Conservation (phyloP, 805 yeast genomes). For the Cyberlindnera mississippiensis region DNA sequence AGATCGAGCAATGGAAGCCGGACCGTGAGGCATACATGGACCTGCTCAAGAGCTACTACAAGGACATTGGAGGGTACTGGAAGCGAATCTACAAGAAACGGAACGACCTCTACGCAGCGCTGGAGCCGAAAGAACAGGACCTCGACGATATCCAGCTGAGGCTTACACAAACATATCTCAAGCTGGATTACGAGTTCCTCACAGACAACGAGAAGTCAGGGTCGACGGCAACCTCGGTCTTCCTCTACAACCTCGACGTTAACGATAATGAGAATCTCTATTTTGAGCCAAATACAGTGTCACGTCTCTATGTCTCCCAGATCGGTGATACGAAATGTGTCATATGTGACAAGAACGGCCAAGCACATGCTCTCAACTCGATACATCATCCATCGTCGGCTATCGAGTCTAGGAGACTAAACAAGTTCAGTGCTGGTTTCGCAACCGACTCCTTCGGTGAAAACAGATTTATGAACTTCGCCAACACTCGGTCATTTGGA, state of each 20-base stretch:
- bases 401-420: slow-evolving; percentile 67
- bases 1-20: slow-evolving; percentile 42
- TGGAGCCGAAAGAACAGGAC: slow-evolving; percentile 26
- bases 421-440: slow-evolving; percentile 57
- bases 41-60: slow-evolving; percentile 51
- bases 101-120: slow-evolving; percentile 31
- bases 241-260: slow-evolving; percentile 42
- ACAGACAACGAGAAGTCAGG: slow-evolving; percentile 39
- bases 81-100: slow-evolving; percentile 58
- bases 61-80: slow-evolving; percentile 80
- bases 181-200: slow-evolving; percentile 61
- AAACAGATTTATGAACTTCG: slow-evolving; percentile 71
- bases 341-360: slow-evolving; percentile 75
- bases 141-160: slow-evolving; percentile 58
- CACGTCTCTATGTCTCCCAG: slow-evolving; percentile 76
- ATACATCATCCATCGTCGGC: slow-evolving; percentile 88
- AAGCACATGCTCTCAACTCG: slow-evolving; percentile 72
- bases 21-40: slow-evolving; percentile 34
- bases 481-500: slow-evolving; percentile 94
- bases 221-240: slow-evolving; percentile 68
- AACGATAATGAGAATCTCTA: slow-evolving; percentile 29
- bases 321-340: slow-evolving; percentile 91
- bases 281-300: slow-evolving; percentile 59
- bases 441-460: slow-evolving; percentile 92
- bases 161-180: slow-evolving; percentile 59